Base-by-base conservation (phyloP, 2,329 filamentous ascomycete genomes). In the Pseudogymnoascus sp. region DNA sequence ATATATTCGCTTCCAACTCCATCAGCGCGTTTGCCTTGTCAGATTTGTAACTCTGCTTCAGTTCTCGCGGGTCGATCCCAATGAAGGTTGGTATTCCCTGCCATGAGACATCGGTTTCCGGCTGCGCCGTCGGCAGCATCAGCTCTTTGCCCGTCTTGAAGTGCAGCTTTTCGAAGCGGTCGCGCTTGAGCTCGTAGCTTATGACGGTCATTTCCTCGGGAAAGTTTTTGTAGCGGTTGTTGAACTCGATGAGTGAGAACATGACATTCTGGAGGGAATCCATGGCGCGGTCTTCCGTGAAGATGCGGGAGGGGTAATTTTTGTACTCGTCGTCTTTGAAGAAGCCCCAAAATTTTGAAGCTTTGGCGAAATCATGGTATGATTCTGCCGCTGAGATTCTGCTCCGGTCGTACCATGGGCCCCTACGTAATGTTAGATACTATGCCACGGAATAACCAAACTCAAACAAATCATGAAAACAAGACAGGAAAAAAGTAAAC, bases 111-210 rank as follows among this genome's bases (percentile, higher is more conserved):
- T 16, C 46, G 14, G 16, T 28, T 11, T 3, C 24, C 31, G 4
- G 14, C 24, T 53, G 46, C 2, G 14, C 14, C 3, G 46, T 31
- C 14, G 46, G 46, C 14, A 53, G 8, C 26, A 46, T 64, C 60
- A 72, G 70, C 74, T 72, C 72, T 72, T 75, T 75, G 69, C 71
- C 68, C 67, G 68, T 65, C 60, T 65, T 66, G 67, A 62, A 65
- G 65, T 65, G 68, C 66, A 65, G 50, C 56, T 63, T 66, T 64
- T 70, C 73, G 68, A 53, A 53, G 24, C 46, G 46, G 2, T n/a
- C 7, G 46, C 24, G 46, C 24, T 53, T 53, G 24, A 31, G 61
- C 61, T 63, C 59, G 61, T 38, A 19, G 26, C 38, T 19, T 56
- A 62, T 38, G 22, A 43, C 28, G 1, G 28, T 37, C 33, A 60